Conservation (phyloP, 805 yeast genomes). For the Debaryomyces tyrocola region DNA sequence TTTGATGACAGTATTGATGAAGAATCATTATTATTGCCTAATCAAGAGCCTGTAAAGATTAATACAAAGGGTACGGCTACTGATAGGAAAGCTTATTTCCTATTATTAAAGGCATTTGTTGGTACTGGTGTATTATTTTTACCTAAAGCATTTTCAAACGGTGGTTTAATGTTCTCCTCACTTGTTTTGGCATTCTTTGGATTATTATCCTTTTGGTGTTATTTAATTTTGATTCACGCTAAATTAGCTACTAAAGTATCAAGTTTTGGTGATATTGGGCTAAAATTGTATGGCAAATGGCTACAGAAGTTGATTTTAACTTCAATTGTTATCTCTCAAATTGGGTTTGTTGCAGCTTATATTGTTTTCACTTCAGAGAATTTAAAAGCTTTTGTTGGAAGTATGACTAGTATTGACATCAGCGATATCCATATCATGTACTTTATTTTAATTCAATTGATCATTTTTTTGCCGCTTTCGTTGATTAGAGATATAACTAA, state of each 20-base stretch:
- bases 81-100: conserved; percentile 67
- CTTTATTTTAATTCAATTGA: conserved; percentile 56
- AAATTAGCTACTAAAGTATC: conserved; percentile 62
- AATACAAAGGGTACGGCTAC: conserved; percentile 65
- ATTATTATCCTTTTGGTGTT: conserved; percentile 74
- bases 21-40: conserved; percentile 27
- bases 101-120: conserved; percentile 70
- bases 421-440: conserved; percentile 36
- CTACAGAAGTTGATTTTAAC: conserved; percentile 61
- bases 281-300: conserved; percentile 60
- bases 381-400: conserved; percentile 58
- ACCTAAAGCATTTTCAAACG: conserved; percentile 70
- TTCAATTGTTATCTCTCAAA: conserved; percentile 68
- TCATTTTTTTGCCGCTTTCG: conserved; percentile 65
- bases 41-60: conserved; percentile 13
- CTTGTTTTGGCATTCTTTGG: conserved; percentile 60
- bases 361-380: conserved; percentile 78
- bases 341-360: conserved; percentile 81
- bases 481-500: conserved; percentile 75
- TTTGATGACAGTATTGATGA: conserved; percentile 30
- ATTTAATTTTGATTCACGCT: conserved; percentile 59
- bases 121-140: conserved; percentile 76
- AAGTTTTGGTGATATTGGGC: conserved; percentile 80
- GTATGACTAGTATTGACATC: conserved; percentile 44
- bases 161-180: conserved; percentile 65